These are phyloP conservation scores for Penstemon newberryi DNA, from an alignment of 257 asterid species.

Conservation along the genomic window DNA sequence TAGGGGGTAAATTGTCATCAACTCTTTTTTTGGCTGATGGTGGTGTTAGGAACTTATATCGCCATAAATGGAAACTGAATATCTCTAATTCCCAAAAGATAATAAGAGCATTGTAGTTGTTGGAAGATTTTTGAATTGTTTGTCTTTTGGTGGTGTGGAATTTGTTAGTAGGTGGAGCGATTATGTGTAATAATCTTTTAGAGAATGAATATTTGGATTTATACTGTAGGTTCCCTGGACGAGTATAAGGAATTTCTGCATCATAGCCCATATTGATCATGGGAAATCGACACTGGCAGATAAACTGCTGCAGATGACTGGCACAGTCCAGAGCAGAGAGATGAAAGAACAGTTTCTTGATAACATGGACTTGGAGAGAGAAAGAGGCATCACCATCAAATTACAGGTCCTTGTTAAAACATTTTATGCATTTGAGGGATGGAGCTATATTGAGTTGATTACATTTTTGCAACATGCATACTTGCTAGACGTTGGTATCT, in stretches of 20 bases:
- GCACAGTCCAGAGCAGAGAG: conserved; percentile 88
- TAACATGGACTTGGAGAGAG: conserved; percentile 99
- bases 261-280: conserved; percentile 96
- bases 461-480: not conserved
- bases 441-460: conserved; percentile 17
- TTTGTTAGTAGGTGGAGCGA: not conserved
- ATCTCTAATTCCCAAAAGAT: not conserved
- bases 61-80: not conserved
- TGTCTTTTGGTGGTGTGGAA: not conserved
- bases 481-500: conserved; percentile 6
- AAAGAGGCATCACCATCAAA: conserved; percentile 97
- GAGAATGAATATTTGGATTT: conserved; percentile 14
- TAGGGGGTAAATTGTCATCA: no score
- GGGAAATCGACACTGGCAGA: conserved; percentile 97
- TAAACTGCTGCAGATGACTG: conserved; percentile 90
- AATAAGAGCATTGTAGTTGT: not conserved
- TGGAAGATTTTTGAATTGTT: not conserved
- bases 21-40: not conserved
- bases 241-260: conserved; percentile 84
- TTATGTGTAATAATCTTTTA: not conserved
- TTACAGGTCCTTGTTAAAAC: conserved; percentile 61
- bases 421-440: not conserved
- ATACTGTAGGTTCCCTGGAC: conserved; percentile 67
- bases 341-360: conserved; percentile 98
- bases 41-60: not conserved